Percentiles rank a stretch among this genome's conserved stretches.
Evolutionary conservation across 768 basidiomycete genomes (phyloP).

Genomic region (Boletus rubescentipes): DNA sequence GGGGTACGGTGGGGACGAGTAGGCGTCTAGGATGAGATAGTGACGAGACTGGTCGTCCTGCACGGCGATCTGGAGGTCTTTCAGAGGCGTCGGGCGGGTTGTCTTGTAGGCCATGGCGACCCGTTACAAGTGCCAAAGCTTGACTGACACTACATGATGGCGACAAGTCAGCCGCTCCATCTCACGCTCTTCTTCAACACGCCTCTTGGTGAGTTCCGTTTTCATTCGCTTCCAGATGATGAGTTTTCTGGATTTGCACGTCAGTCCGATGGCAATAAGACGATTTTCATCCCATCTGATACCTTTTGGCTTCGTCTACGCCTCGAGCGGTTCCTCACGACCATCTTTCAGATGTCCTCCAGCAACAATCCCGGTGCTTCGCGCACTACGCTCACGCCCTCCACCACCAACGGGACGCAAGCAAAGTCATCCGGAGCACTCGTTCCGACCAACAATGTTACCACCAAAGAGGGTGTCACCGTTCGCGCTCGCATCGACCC

Average conservation of each 20-base stretch:
- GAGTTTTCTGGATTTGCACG: constrained; percentile 59
- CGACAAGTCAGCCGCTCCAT: constrained; percentile 21
- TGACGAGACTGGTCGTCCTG: constrained; percentile 13
- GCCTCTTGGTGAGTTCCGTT: constrained; percentile 20
- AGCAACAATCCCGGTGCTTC: constrained; percentile 31
- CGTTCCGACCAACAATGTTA: constrained; percentile 83
- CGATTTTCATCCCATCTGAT: constrained; percentile 47
- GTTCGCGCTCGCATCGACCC: constrained; percentile 86
- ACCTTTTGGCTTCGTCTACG: not conserved
- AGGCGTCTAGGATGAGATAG: constrained; percentile 12
- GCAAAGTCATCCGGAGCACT: constrained; percentile 46
- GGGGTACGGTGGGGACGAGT: constrained; percentile 6
- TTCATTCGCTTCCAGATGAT: constrained; percentile 30
- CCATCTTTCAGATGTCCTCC: constrained; percentile 22
- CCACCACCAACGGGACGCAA: constrained; percentile 33
- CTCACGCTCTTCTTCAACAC: constrained; percentile 3
- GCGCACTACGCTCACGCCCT: constrained; percentile 29
- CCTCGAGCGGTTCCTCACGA: constrained; percentile 4
- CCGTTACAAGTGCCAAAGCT: not conserved
- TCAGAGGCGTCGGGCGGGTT: constrained; percentile 13
- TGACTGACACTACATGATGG: not conserved
- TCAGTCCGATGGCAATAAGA: constrained; percentile 53
- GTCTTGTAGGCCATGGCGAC: constrained; percentile 9
- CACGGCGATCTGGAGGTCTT: constrained; percentile 16
- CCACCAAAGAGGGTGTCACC: constrained; percentile 68